phyloP scores from a whole-genome alignment of 345 rosid genomes.

The Schrenkiella parvula region DNA sequence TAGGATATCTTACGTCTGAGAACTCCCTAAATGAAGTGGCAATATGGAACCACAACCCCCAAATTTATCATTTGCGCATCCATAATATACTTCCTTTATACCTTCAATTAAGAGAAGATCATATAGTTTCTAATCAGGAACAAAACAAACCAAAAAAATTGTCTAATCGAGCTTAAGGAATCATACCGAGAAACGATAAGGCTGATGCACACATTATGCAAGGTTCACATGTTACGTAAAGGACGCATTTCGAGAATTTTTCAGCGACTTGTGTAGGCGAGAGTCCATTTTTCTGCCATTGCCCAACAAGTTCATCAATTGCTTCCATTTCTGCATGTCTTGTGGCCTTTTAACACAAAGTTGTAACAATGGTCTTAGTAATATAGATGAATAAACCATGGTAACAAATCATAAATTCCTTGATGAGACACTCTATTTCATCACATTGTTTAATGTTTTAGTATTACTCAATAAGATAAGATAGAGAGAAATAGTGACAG shows the following conservation, averaged over 20 bases:
- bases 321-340: slow-evolving; percentile 99
- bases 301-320: slow-evolving; percentile 58
- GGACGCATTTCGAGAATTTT: slow-evolving; percentile 52
- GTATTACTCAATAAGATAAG: background rate
- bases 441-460: background rate
- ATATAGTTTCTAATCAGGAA: background rate
- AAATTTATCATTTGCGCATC: slow-evolving; percentile 79
- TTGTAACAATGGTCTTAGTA: background rate
- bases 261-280: slow-evolving; percentile 54
- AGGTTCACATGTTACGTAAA: slow-evolving; percentile 89
- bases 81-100: slow-evolving; percentile 65
- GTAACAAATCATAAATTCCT: background rate
- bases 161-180: background rate
- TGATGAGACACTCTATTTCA: background rate
- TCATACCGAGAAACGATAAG: slow-evolving; percentile 66
- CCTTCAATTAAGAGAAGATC: slow-evolving; percentile 31
- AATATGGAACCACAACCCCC: slow-evolving; percentile 88
- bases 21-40: slow-evolving; percentile 48
- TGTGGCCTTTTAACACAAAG: slow-evolving; percentile 46
- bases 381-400: background rate
- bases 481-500: background rate
- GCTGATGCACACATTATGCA: slow-evolving; percentile 96
- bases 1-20: slow-evolving; percentile 32
- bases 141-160: background rate
- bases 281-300: slow-evolving; percentile 59